Conservation (phyloP, 495 filamentous ascomycete genomes). For the Aspergillus cavernicola region DNA sequence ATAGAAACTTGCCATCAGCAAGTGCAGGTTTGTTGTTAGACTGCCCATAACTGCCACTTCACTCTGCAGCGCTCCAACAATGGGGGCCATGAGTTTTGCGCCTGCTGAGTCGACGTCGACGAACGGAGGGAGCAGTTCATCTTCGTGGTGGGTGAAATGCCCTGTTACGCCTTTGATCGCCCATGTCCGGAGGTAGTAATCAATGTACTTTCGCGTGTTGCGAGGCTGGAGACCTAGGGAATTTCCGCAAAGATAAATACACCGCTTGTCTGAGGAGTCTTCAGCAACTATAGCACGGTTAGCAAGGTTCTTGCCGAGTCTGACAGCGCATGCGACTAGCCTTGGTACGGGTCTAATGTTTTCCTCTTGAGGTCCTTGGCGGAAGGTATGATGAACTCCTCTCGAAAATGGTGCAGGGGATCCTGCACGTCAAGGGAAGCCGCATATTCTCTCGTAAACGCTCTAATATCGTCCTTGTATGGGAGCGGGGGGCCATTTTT, state of each 20-base stretch:
- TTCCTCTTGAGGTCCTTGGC: slow-evolving; percentile 71
- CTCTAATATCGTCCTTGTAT: slow-evolving; percentile 39
- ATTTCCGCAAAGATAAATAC: slow-evolving; percentile 94
- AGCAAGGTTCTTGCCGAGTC: background rate
- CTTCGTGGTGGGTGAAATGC: slow-evolving; percentile 81
- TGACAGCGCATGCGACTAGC: slow-evolving; percentile 21
- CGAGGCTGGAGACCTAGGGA: slow-evolving; percentile 88
- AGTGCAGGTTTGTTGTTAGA: slow-evolving; percentile 85
- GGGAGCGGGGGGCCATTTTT: slow-evolving; percentile 31
- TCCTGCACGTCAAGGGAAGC: slow-evolving; percentile 65
- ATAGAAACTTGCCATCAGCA: slow-evolving; percentile 92
- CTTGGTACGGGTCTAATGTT: slow-evolving; percentile 42
- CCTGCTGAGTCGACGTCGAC: slow-evolving; percentile 72
- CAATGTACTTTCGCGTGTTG: slow-evolving; percentile 63
- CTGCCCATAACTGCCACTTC: slow-evolving; percentile 96
- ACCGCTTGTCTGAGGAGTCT: slow-evolving; percentile 39
- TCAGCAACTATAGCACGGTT: slow-evolving; percentile 24
- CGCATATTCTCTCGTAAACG: slow-evolving; percentile 53
- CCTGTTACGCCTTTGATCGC: slow-evolving; percentile 89
- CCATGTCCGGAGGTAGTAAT: slow-evolving; percentile 81
- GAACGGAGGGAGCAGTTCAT: slow-evolving; percentile 73
- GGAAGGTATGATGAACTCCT: slow-evolving; percentile 82
- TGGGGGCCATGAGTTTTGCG: slow-evolving; percentile 67
- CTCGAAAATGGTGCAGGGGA: slow-evolving; percentile 59
- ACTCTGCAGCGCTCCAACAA: slow-evolving; percentile 74